Evolutionary conservation across 352 stramenopile genomes (phyloP).

Genomic region (Pythium sp.): DNA sequence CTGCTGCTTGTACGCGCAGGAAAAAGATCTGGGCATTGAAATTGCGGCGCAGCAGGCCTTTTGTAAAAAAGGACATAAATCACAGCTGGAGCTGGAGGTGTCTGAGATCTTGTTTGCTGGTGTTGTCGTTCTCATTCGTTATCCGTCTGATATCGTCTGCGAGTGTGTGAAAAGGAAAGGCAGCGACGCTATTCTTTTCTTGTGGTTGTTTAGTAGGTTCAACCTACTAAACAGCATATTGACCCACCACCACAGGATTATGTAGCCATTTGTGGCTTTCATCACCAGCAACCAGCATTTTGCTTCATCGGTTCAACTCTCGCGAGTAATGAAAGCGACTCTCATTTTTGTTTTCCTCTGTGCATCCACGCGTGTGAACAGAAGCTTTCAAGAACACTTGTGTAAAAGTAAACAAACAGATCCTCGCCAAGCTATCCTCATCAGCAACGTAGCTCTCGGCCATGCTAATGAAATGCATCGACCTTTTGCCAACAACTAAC

Average conservation of each 20-base stretch:
- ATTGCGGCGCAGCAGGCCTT: background rate
- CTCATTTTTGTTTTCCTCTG: background rate
- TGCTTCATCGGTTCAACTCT: background rate
- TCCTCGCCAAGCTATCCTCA: background rate
- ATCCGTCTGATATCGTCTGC: background rate
- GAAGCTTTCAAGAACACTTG: background rate
- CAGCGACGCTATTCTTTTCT: background rate
- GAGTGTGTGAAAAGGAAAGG: background rate
- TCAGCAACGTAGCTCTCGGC: background rate
- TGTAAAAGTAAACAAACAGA: background rate
- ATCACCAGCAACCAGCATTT: background rate
- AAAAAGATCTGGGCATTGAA: conserved; percentile 1
- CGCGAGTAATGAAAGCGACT: too few relatives aligned
- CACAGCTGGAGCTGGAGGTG: background rate
- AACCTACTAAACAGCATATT: conserved; percentile 1
- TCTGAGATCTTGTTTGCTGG: background rate
- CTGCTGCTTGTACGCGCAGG: background rate
- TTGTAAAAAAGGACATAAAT: background rate
- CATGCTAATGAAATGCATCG: background rate
- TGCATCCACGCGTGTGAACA: background rate
- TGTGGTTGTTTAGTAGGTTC: background rate
- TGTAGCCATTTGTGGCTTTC: conserved; percentile 11
- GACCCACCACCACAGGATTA: conserved; percentile 6
- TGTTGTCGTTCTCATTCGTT: background rate
- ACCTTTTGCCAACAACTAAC: background rate